phyloP scores from a whole-genome alignment of 345 rosid species.

The Moricandia moricandioides region DNA sequence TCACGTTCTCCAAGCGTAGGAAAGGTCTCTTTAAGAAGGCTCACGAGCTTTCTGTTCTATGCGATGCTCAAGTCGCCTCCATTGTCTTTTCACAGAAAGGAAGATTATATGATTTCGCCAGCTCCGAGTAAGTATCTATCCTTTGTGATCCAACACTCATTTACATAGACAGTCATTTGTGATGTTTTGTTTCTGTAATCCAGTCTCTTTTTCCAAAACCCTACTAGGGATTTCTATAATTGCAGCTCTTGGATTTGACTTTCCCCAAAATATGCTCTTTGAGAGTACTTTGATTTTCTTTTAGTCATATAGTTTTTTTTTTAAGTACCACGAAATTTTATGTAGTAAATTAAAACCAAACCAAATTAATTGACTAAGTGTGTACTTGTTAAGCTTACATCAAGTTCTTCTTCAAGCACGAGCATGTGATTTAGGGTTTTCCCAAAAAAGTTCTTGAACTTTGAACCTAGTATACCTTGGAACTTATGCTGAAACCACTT shows the following conservation, averaged over 20 bases:
- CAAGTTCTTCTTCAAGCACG: slow-evolving; percentile 5
- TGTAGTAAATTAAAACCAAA: neutral
- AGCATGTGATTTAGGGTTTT: slow-evolving; percentile 6
- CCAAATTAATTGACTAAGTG: neutral
- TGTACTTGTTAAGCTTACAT: neutral
- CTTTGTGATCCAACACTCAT: neutral
- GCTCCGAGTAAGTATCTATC: slow-evolving; percentile 41
- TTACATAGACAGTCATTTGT: neutral
- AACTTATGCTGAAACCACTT: slow-evolving; percentile 21
- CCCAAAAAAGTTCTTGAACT: slow-evolving; percentile 14
- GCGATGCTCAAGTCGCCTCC: slow-evolving; percentile 47
- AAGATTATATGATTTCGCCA: slow-evolving; percentile 44
- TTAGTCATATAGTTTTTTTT: neutral
- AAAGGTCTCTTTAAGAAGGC: slow-evolving; percentile 60
- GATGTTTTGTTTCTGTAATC: neutral
- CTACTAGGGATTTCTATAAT: neutral
- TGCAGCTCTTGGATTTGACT: neutral
- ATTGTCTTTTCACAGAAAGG: slow-evolving; percentile 51
- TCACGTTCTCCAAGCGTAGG: slow-evolving; percentile 55
- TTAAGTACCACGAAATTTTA: neutral
- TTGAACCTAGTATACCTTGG: slow-evolving; percentile 30
- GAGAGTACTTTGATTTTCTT: neutral
- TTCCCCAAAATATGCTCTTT: slow-evolving; percentile 14
- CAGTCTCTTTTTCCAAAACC: neutral
- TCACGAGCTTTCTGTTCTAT: slow-evolving; percentile 46